Percentiles rank a stretch among this genome's conserved stretches.
These are phyloP conservation scores for Bocquillonia castaneifolia DNA, from an alignment of 441 rosid genomes.

Conservation along the genomic window DNA sequence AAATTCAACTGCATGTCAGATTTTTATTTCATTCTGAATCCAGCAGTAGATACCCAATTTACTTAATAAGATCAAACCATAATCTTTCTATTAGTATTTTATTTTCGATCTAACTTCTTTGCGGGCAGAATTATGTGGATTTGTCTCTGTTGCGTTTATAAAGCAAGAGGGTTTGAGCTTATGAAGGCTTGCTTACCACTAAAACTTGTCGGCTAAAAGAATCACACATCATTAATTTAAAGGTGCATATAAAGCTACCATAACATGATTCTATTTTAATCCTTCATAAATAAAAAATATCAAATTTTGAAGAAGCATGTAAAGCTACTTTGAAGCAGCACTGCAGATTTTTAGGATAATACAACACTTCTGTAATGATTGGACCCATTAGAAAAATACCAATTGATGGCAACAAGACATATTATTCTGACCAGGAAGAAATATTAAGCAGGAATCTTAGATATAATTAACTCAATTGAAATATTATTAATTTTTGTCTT, in stretches of 20 bases:
- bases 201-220: constrained; percentile 46
- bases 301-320: constrained; percentile 22
- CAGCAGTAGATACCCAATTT: too few relatives aligned
- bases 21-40: too few relatives aligned
- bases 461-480: not conserved
- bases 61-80: too few relatives aligned
- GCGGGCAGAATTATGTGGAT: not conserved
- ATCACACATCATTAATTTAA: constrained; percentile 24
- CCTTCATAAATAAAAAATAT: constrained; percentile 12
- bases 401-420: not conserved
- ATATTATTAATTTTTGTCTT: constrained; percentile 13
- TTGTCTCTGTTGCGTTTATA: not conserved
- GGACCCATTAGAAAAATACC: not conserved
- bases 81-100: too few relatives aligned
- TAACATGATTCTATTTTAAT: not conserved
- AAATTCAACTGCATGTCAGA: too few relatives aligned
- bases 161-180: constrained; percentile 7
- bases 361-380: constrained; percentile 14
- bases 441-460: not conserved
- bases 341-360: constrained; percentile 2
- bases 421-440: not conserved
- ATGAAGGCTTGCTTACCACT: constrained; percentile 26
- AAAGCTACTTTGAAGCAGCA: constrained; percentile 35
- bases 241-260: constrained; percentile 22
- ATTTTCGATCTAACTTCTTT: too few relatives aligned